These are phyloP conservation scores for Podaxis rugospora DNA, from an alignment of 768 basidiomycete species.

Conservation along the genomic window DNA sequence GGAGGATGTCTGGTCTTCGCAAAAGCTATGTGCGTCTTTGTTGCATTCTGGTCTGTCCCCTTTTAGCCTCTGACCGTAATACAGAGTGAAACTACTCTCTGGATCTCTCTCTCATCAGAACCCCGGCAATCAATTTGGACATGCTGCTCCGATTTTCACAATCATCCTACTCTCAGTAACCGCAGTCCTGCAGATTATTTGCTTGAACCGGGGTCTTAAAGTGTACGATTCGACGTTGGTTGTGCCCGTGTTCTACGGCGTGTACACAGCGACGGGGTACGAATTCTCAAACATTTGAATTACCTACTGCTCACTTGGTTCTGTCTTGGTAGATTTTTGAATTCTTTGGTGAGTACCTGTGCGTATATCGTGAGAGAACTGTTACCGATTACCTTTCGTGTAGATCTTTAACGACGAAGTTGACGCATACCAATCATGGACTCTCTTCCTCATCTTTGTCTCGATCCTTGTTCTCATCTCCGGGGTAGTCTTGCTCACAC, in stretches of 20 bases:
- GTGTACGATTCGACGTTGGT: conserved; percentile 90
- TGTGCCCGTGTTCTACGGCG: conserved; percentile 92
- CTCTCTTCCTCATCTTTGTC: conserved; percentile 80
- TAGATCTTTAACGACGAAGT: conserved; percentile 83
- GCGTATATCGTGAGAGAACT: not conserved
- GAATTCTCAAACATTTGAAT: conserved; percentile 16
- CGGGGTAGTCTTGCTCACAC: conserved; percentile 90
- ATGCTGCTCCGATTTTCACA: conserved; percentile 75
- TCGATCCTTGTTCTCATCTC: conserved; percentile 85
- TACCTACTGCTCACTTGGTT: conserved; percentile 7
- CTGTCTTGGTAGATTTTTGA: conserved; percentile 32
- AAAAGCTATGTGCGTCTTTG: conserved; percentile 52
- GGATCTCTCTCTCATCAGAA: conserved; percentile 76
- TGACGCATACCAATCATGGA: conserved; percentile 83
- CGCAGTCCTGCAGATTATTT: conserved; percentile 87
- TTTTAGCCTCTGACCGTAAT: not conserved
- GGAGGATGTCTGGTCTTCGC: conserved; percentile 87
- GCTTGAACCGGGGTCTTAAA: conserved; percentile 85
- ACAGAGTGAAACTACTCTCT: conserved; percentile 75
- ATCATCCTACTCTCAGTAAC: conserved; percentile 64
- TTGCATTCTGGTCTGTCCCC: not conserved
- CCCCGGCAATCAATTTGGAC: conserved; percentile 84
- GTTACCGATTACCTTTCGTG: not conserved
- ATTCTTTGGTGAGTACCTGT: conserved; percentile 28
- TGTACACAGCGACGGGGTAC: conserved; percentile 81